Percentiles rank a stretch among this genome's conserved stretches.
phyloP scores from a whole-genome alignment of 148 eudicot species.

The Spergularia bocconei region DNA sequence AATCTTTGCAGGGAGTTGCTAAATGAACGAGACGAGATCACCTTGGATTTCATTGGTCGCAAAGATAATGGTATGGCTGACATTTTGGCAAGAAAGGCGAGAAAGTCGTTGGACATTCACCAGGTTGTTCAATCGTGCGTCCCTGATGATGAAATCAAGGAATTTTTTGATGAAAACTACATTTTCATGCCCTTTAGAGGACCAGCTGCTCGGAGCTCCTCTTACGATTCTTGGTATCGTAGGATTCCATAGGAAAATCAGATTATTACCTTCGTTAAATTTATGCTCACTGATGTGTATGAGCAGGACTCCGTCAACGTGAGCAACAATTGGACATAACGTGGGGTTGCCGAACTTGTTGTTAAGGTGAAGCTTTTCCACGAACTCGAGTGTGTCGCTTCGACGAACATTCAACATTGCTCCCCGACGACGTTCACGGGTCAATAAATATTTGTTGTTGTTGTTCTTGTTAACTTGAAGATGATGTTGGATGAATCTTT shows the following conservation, averaged over 20 bases:
- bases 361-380: not conserved
- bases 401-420: not conserved
- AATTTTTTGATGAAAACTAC: too few species aligned
- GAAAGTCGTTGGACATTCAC: too few species aligned
- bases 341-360: too few species aligned
- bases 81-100: too few species aligned
- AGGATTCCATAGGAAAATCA: constrained; percentile 2
- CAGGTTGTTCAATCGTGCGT: too few species aligned
- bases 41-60: too few species aligned
- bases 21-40: too few species aligned
- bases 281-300: not conserved
- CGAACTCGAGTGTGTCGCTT: not conserved
- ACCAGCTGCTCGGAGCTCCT: too few species aligned
- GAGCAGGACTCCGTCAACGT: constrained; percentile 2
- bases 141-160: too few species aligned
- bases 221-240: not conserved
- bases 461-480: not conserved
- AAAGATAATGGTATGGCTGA: too few species aligned
- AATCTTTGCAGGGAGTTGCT: too few species aligned
- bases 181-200: too few species aligned
- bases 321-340: not conserved
- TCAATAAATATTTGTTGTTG: not conserved
- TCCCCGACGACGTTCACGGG: not conserved
- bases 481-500: not conserved
- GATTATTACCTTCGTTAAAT: not conserved